A percentile compares a stretch with the other conserved stretches of the same genome.
These are phyloP conservation scores for Fonsecaea erecta DNA, from an alignment of 2,329 filamentous ascomycete genomes.

Conservation along the genomic window DNA sequence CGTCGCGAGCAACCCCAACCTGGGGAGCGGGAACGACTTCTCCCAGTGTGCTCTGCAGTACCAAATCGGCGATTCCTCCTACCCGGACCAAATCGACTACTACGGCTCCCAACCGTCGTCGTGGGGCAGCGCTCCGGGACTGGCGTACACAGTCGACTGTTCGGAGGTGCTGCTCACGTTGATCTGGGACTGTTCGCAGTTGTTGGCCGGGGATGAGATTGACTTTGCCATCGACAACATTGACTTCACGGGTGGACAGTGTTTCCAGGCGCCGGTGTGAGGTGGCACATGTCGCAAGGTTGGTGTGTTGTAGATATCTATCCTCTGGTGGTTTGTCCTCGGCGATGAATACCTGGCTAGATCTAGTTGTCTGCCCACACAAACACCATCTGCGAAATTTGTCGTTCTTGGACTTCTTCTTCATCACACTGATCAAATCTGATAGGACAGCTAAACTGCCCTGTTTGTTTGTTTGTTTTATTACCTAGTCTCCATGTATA, in stretches of 20 bases:
- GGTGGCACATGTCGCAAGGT: too few relatives aligned
- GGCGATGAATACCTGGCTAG: too few relatives aligned
- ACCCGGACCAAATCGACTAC: not conserved
- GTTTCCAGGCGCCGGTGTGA: not conserved
- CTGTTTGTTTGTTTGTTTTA: too few relatives aligned
- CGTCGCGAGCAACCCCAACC: not conserved
- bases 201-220: not conserved
- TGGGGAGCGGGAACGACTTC: too few relatives aligned
- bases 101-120: not conserved
- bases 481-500: too few relatives aligned
- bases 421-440: too few relatives aligned
- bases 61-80: not conserved
- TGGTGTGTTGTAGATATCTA: too few relatives aligned
- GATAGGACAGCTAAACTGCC: too few relatives aligned
- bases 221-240: slow-evolving; percentile 7
- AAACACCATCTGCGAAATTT: too few relatives aligned
- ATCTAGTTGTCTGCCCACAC: too few relatives aligned
- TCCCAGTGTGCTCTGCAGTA: not conserved
- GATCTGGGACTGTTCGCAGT: slow-evolving; percentile 7
- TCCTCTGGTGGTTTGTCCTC: too few relatives aligned
- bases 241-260: not conserved
- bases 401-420: too few relatives aligned
- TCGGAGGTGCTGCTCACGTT: not conserved
- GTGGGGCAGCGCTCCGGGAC: not conserved
- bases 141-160: not conserved